These are phyloP conservation scores for Filosporella fistucella DNA, from an alignment of 495 filamentous ascomycete genomes.

Conservation along the genomic window DNA sequence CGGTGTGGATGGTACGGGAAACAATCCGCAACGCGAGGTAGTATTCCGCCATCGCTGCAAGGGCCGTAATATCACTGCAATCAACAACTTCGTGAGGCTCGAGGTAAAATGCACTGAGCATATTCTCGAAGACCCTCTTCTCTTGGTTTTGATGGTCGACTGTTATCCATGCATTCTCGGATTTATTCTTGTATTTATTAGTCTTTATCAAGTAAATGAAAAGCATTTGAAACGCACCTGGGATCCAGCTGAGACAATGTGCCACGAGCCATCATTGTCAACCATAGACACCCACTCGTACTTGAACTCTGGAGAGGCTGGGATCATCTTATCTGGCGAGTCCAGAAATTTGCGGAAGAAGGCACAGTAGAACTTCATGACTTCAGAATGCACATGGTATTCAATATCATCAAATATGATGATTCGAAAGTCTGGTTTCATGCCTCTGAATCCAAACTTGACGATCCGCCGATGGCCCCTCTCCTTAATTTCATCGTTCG, in stretches of 20 bases:
- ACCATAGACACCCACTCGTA: not conserved
- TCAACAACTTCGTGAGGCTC: not conserved
- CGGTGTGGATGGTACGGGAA: not conserved
- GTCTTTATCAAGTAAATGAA: no score
- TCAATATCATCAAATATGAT: not conserved
- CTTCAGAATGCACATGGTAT: not conserved
- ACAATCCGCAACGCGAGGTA: not conserved
- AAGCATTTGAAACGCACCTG: no score
- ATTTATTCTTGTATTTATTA: no score
- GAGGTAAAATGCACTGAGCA: not conserved
- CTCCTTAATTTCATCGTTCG: no score
- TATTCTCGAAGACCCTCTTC: not conserved
- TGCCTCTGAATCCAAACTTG: no score
- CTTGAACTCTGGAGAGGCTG: not conserved
- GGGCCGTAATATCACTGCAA: not conserved
- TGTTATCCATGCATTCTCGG: no score
- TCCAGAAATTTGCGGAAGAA: not conserved
- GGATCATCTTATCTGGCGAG: not conserved
- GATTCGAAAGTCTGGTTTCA: not conserved
- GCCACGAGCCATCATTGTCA: not conserved
- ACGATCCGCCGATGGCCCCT: no score
- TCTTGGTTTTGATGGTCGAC: no score
- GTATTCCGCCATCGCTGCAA: not conserved
- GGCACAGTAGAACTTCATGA: not conserved
- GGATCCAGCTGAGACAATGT: not conserved